Percentiles rank a stretch among this genome's conserved stretches.
These are phyloP conservation scores for Juglanconis oblonga DNA, from an alignment of 2,329 filamentous ascomycete genomes.

Conservation along the genomic window DNA sequence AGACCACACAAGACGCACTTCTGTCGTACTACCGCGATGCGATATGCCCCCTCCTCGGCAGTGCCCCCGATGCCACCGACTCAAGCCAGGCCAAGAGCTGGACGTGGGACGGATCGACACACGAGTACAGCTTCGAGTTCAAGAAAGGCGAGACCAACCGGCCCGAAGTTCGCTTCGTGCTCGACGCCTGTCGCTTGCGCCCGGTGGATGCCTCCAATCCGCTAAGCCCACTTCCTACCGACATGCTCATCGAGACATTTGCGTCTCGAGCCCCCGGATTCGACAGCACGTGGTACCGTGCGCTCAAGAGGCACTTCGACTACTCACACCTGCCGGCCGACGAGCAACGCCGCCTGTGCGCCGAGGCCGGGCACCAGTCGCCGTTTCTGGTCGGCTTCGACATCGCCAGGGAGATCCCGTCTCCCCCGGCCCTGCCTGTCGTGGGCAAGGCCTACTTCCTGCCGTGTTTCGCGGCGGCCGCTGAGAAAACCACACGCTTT, in stretches of 20 bases:
- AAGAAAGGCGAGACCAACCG: neutral
- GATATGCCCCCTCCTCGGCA: constrained; percentile 6
- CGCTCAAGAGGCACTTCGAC: neutral
- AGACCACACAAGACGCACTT: no score
- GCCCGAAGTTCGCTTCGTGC: constrained; percentile 6
- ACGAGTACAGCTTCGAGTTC: constrained; percentile 11
- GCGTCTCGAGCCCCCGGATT: neutral
- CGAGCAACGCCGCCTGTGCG: neutral
- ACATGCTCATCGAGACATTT: neutral
- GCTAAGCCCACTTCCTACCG: neutral
- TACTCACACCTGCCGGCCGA: constrained; percentile 1
- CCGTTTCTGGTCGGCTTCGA: constrained; percentile 5
- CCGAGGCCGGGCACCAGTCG: neutral
- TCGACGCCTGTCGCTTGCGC: neutral
- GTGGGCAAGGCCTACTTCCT: constrained; percentile 9
- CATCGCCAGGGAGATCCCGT: neutral
- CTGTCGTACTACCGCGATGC: neutral
- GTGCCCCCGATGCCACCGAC: neutral
- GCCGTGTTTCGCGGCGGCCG: constrained; percentile 3
- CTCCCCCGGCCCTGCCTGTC: constrained; percentile 1
- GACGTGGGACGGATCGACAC: constrained; percentile 4
- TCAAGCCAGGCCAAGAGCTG: neutral
- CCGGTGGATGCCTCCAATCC: neutral
- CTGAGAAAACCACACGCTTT: neutral
- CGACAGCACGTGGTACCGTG: neutral